Conservation (phyloP, 176 grass and related monocot genomes). For the Bothriochloa decipiens region DNA sequence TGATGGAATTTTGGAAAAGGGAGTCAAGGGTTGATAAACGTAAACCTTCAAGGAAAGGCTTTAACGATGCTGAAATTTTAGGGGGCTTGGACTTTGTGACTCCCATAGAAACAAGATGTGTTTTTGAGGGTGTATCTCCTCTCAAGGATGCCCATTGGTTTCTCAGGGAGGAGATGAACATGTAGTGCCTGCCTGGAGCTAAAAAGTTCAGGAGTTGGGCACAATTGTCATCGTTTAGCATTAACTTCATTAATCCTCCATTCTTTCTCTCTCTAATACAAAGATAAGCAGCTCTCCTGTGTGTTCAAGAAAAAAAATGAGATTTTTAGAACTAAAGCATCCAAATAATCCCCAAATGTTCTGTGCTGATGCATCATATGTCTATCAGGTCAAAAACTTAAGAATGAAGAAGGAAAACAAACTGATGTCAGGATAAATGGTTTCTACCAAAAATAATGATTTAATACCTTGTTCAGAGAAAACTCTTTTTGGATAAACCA, state of each 20-base stretch:
- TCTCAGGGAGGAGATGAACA: background rate
- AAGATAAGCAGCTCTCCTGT: background rate
- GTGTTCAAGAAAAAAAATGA: background rate
- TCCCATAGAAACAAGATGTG: background rate
- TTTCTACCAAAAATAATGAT: conserved; percentile 8
- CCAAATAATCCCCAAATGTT: no score
- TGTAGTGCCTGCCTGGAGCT: background rate
- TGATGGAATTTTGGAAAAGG: background rate
- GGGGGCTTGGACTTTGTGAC: no score
- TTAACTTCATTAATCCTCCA: background rate
- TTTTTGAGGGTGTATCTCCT: background rate
- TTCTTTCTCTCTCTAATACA: background rate
- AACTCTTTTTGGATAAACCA: conserved; percentile 89
- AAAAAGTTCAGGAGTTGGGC: background rate
- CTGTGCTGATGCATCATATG: no score
- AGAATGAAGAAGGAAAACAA: background rate
- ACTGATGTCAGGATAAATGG: background rate
- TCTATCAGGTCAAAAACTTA: background rate
- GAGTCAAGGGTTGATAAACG: no score
- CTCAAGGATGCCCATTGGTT: background rate
- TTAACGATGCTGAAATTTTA: background rate
- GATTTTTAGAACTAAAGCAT: no score
- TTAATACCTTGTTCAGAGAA: conserved; percentile 76
- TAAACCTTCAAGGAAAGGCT: background rate
- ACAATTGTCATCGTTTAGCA: background rate